phyloP scores from a whole-genome alignment of 345 rosid species.

The Acer saccharum region DNA sequence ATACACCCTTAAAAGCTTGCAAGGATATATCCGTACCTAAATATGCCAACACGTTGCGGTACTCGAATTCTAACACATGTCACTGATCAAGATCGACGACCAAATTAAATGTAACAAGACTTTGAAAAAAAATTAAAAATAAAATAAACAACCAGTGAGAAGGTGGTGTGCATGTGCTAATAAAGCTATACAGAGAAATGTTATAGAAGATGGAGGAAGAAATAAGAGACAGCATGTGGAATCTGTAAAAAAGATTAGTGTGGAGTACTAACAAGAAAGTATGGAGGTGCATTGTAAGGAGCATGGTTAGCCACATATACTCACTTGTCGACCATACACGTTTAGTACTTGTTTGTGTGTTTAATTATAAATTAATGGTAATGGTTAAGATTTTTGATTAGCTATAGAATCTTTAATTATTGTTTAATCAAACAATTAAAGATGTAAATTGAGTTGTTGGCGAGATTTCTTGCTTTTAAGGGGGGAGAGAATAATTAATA shows the following conservation, averaged over 20 bases:
- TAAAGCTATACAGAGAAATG: slow-evolving; percentile 29
- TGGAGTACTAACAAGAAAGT: neutral
- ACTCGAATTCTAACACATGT: slow-evolving; percentile 20
- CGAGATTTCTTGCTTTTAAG: slow-evolving; percentile 38
- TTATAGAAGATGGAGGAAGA: slow-evolving; percentile 12
- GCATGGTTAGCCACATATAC: slow-evolving; percentile 27
- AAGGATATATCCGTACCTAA: slow-evolving; percentile 29
- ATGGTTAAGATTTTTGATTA: slow-evolving; percentile 31
- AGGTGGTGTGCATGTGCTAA: slow-evolving; percentile 55
- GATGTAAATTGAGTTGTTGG: slow-evolving; percentile 44
- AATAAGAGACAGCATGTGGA: slow-evolving; percentile 42
- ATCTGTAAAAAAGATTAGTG: slow-evolving; percentile 24
- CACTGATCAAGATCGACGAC: neutral
- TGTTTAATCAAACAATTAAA: slow-evolving; percentile 20
- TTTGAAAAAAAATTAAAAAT: too few species aligned
- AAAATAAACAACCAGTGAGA: neutral
- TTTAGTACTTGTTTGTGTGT: slow-evolving; percentile 13
- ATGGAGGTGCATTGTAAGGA: slow-evolving; percentile 8
- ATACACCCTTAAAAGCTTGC: slow-evolving; percentile 4
- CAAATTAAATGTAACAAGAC: neutral
- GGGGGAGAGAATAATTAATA: slow-evolving; percentile 19
- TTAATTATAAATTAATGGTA: slow-evolving; percentile 28
- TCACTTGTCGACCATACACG: slow-evolving; percentile 40
- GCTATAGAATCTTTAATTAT: slow-evolving; percentile 43
- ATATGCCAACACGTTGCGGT: slow-evolving; percentile 10